These are phyloP conservation scores for Sarocladium strictum DNA, from an alignment of 2,329 filamentous ascomycete genomes.

Conservation along the genomic window DNA sequence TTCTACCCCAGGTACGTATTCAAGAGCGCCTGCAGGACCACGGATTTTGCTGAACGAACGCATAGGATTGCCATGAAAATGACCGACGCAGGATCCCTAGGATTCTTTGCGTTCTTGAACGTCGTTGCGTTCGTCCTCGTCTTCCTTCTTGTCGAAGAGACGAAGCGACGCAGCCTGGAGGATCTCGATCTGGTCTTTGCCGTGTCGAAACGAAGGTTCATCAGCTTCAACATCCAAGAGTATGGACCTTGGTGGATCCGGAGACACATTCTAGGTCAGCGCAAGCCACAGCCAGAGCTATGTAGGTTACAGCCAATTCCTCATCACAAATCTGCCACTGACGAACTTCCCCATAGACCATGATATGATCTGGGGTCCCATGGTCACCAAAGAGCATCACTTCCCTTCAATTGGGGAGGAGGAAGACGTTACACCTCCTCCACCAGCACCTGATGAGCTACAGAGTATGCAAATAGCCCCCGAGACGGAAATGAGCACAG, in stretches of 20 bases:
- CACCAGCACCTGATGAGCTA: not conserved
- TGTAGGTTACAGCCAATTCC: slow-evolving; percentile 24
- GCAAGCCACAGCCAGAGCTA: slow-evolving; percentile 21
- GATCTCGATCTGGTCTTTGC: slow-evolving; percentile 34
- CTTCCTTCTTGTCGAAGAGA: slow-evolving; percentile 35
- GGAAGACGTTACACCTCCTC: not conserved
- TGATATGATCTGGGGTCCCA: slow-evolving; percentile 7
- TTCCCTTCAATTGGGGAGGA: slow-evolving; percentile 3
- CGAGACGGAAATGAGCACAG: slow-evolving; percentile 3
- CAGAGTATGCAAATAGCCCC: not conserved
- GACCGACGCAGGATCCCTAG: slow-evolving; percentile 29
- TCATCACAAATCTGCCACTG: slow-evolving; percentile 2
- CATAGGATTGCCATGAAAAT: not conserved
- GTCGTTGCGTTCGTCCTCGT: slow-evolving; percentile 37
- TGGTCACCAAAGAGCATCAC: slow-evolving; percentile 4
- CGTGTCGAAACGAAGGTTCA: slow-evolving; percentile 31
- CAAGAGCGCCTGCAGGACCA: not conserved
- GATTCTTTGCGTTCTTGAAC: slow-evolving; percentile 41
- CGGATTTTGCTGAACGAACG: no score
- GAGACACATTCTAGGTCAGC: slow-evolving; percentile 18
- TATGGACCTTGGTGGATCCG: slow-evolving; percentile 31
- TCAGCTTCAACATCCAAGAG: slow-evolving; percentile 25
- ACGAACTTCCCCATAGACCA: not conserved
- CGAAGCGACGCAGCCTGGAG: slow-evolving; percentile 28
- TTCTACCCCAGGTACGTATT: slow-evolving; percentile 27